Evolutionary conservation across 2,329 filamentous ascomycete species (phyloP).

Genomic region (Colletotrichum eleusines): DNA sequence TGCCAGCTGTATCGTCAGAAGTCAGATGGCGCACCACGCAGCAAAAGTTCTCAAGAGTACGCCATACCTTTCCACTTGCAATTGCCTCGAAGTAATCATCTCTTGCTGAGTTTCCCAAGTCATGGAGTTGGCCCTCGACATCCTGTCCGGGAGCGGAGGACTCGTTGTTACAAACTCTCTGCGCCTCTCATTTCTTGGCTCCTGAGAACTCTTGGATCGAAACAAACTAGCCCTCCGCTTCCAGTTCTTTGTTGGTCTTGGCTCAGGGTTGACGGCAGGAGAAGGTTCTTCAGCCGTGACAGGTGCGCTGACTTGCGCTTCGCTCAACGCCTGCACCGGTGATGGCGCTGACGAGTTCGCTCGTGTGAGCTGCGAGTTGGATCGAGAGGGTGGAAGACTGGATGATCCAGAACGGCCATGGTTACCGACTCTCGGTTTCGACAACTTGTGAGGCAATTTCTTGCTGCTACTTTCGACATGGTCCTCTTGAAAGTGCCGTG

Average conservation of each 20-base stretch:
- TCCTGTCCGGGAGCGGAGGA: constrained; percentile 36
- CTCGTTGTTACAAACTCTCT: constrained; percentile 20
- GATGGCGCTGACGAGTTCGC: constrained; percentile 27
- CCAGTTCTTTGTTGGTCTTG: constrained; percentile 33
- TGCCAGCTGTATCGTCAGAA: constrained; percentile 48
- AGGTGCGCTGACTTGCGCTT: not conserved
- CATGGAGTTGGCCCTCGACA: constrained; percentile 42
- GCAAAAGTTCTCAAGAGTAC: too few species aligned
- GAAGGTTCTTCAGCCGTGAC: not conserved
- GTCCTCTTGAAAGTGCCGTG: constrained; percentile 41
- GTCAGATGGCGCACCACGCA: constrained; percentile 16
- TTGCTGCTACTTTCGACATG: constrained; percentile 45
- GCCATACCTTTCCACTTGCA: constrained; percentile 41
- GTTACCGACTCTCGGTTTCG: constrained; percentile 61
- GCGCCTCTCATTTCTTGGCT: constrained; percentile 23
- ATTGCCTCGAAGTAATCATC: constrained; percentile 42
- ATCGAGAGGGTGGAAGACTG: constrained; percentile 43
- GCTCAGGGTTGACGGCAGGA: constrained; percentile 20
- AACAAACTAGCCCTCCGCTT: constrained; percentile 41
- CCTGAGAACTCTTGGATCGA: constrained; percentile 42
- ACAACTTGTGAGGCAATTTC: constrained; percentile 61
- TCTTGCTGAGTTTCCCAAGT: constrained; percentile 40
- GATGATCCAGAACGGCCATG: constrained; percentile 49
- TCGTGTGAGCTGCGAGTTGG: constrained; percentile 18
- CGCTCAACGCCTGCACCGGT: constrained; percentile 21